Evolutionary conservation across 2,329 filamentous ascomycete species (phyloP).

Genomic region (Fonsecaea pedrosoi): DNA sequence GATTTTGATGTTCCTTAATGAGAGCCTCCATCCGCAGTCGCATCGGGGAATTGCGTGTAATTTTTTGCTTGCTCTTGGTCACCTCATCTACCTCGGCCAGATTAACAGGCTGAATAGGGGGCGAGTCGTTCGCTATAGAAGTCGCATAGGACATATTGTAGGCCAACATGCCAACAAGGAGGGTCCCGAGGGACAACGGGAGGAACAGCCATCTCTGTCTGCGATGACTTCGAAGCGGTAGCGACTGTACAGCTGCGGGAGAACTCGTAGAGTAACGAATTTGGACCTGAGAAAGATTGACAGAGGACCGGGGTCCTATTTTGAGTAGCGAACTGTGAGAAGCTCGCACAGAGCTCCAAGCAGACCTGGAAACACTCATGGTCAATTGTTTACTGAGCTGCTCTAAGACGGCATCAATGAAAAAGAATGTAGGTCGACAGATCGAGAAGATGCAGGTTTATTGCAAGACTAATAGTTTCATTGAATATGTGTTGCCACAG

Average conservation of each 20-base stretch:
- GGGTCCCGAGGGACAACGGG: constrained; percentile 56
- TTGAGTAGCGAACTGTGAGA: constrained; percentile 12
- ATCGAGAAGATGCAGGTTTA: constrained; percentile 2
- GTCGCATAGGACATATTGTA: constrained; percentile 57
- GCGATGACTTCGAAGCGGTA: constrained; percentile 34
- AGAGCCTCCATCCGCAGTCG: constrained; percentile 96
- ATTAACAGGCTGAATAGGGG: constrained; percentile 50
- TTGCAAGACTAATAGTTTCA: neutral
- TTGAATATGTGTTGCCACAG: neutral
- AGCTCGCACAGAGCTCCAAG: constrained; percentile 29
- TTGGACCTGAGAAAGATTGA: constrained; percentile 6
- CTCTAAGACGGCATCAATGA: neutral
- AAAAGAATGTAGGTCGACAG: neutral
- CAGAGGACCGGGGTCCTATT: constrained; percentile 2
- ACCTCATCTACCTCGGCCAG: constrained; percentile 86
- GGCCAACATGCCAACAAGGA: constrained; percentile 57
- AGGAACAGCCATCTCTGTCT: constrained; percentile 55
- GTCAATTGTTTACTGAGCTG: neutral
- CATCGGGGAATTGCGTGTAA: constrained; percentile 86
- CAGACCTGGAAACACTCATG: constrained; percentile 25
- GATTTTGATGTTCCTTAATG: constrained; percentile 88
- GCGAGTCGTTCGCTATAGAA: constrained; percentile 33
- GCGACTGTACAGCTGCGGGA: constrained; percentile 2
- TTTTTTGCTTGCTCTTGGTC: constrained; percentile 76
- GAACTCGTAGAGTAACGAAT: constrained; percentile 43